phyloP scores from a whole-genome alignment of 2,329 filamentous ascomycete genomes.

The Trichoderma guizhouense region DNA sequence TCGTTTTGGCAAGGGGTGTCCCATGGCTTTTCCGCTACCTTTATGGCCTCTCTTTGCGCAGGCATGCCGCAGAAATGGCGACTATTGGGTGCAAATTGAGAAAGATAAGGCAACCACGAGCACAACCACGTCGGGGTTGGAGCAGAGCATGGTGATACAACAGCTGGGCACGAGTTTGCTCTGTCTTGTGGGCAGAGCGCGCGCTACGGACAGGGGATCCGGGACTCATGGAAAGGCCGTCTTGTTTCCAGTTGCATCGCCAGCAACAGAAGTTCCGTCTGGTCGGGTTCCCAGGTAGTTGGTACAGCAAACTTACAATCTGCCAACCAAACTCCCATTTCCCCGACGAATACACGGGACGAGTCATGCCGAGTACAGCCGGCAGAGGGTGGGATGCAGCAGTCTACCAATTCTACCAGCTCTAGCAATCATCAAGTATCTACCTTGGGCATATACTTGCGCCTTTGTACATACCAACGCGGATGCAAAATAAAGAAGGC shows the following conservation, averaged over 20 bases:
- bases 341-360: neutral
- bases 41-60: neutral
- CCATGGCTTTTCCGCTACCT: neutral
- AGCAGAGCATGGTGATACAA: neutral
- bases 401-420: neutral
- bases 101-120: neutral
- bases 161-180: neutral
- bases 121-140: neutral
- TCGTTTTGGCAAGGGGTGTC: neutral
- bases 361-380: neutral
- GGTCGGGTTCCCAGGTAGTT: neutral
- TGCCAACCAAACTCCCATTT: neutral
- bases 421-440: neutral
- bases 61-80: neutral
- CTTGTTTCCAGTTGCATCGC: neutral
- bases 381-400: neutral
- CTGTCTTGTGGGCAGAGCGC: neutral
- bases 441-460: neutral
- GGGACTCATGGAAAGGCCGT: neutral
- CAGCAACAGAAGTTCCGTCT: neutral
- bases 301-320: neutral
- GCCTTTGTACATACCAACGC: neutral
- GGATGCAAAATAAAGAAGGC: neutral
- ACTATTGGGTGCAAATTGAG: neutral
- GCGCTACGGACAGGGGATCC: neutral